Percentiles rank a stretch among this genome's conserved stretches.
Conservation (phyloP, 192 early-diverging fungal species). For the Diversispora eburnea region DNA sequence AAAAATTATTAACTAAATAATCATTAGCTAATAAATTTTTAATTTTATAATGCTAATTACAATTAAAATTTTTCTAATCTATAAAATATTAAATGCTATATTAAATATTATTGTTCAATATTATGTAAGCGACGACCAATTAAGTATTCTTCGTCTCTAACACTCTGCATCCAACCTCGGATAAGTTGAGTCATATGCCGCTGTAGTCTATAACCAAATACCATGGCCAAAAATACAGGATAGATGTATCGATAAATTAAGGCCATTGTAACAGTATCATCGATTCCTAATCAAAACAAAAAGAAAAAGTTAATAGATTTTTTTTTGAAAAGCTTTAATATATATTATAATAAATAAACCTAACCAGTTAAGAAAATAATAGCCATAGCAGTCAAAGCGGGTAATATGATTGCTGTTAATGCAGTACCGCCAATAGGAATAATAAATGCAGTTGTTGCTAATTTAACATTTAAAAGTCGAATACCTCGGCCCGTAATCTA, state of each 20-base stretch:
- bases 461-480: conserved; percentile 28
- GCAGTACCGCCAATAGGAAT: conserved; percentile 33
- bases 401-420: conserved; percentile 35
- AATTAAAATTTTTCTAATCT: no score
- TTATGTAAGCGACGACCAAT: conserved; percentile 87
- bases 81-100: no score
- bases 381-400: conserved; percentile 39
- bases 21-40: no score
- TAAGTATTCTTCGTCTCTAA: conserved; percentile 81
- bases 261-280: conserved; percentile 22
- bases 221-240: conserved; percentile 40
- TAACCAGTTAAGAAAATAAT: conserved; percentile 32
- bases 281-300: conserved; percentile 25
- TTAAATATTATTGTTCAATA: conserved; percentile 34
- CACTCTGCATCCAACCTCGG: conserved; percentile 67
- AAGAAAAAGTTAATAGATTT: background rate
- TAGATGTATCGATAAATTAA: conserved; percentile 37
- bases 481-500: conserved; percentile 35
- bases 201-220: conserved; percentile 29
- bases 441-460: conserved; percentile 38
- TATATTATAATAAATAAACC: conserved; percentile 16
- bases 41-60: no score
- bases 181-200: conserved; percentile 36
- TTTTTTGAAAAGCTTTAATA: background rate
- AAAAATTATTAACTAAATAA: no score